Evolutionary conservation across 2,329 filamentous ascomycete genomes (phyloP).

Genomic region (Drechslerella stenobrocha): DNA sequence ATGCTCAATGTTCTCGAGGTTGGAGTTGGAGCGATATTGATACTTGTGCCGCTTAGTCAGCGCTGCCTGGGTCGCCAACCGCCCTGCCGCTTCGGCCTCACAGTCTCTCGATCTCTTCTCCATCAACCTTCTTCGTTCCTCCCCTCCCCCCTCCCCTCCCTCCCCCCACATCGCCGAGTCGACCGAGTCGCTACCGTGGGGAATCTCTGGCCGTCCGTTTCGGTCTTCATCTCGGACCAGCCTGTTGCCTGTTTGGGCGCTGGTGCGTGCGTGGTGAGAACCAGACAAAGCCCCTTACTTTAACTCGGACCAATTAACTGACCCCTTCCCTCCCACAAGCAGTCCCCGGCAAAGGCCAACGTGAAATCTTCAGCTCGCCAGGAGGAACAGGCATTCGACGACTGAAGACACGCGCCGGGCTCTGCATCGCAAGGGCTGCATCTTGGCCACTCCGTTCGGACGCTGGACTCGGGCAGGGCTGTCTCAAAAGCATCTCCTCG

Average conservation of each 20-base stretch:
- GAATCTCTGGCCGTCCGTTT: not conserved
- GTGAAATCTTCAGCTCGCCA: constrained; percentile 1
- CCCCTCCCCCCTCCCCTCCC: not conserved
- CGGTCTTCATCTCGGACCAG: constrained; percentile 16
- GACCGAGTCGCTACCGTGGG: not conserved
- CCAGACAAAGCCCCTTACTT: constrained; percentile 43
- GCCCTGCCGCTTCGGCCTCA: not conserved
- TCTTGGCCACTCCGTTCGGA: not conserved
- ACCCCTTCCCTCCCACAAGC: not conserved
- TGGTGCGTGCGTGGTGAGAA: constrained; percentile 28
- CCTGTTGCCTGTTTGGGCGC: constrained; percentile 44
- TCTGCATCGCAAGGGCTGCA: constrained; percentile 2
- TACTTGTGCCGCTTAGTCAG: no score
- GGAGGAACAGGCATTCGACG: not conserved
- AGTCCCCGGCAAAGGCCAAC: constrained; percentile 1
- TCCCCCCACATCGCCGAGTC: not conserved
- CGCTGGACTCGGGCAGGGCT: constrained; percentile 1
- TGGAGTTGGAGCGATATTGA: no score
- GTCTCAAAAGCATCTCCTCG: not conserved
- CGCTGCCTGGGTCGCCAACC: no score
- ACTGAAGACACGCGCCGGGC: constrained; percentile 3
- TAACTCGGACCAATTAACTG: constrained; percentile 34
- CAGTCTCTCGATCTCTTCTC: not conserved
- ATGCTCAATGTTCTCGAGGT: no score
- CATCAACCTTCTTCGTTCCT: not conserved